Percentiles rank a stretch among this genome's conserved stretches.
Evolutionary conservation across 345 rosid species (phyloP).

Genomic region (Heritiera littoralis): DNA sequence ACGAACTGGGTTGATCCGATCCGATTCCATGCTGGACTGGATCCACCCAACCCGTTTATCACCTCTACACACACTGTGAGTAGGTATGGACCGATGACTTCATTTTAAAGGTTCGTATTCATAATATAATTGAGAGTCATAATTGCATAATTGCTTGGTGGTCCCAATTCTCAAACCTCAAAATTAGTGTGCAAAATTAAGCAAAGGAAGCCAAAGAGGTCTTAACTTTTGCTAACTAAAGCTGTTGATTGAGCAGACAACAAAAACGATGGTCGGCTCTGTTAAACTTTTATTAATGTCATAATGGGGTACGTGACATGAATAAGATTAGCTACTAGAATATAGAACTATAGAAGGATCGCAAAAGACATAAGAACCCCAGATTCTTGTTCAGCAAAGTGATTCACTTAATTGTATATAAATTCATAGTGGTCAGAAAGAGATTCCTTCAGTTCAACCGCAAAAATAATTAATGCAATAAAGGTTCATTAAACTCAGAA

Average conservation of each 20-base stretch:
- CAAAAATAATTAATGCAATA: background rate
- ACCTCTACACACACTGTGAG: too few relatives aligned
- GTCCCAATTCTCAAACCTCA: too few relatives aligned
- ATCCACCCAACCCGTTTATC: too few relatives aligned
- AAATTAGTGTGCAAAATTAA: too few relatives aligned
- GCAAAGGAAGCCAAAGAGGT: too few relatives aligned
- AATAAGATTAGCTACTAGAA: constrained; percentile 5
- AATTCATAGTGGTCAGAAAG: constrained; percentile 16
- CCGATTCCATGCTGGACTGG: too few relatives aligned
- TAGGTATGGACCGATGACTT: too few relatives aligned
- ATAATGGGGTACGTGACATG: constrained; percentile 13
- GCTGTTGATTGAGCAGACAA: background rate
- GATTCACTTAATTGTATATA: background rate
- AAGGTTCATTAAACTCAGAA: background rate
- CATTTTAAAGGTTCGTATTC: too few relatives aligned
- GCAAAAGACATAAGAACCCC: background rate
- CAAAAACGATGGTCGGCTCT: background rate
- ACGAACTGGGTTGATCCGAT: too few relatives aligned
- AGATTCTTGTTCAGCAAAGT: background rate
- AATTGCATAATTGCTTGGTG: too few relatives aligned
- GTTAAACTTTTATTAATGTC: background rate
- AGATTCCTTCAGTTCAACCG: constrained; percentile 3
- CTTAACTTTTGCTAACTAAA: too few relatives aligned
- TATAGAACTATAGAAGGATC: background rate
- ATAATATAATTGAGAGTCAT: background rate